These are phyloP conservation scores for Blastomyces emzantsi DNA, from an alignment of 2,329 filamentous ascomycete species.

Conservation along the genomic window DNA sequence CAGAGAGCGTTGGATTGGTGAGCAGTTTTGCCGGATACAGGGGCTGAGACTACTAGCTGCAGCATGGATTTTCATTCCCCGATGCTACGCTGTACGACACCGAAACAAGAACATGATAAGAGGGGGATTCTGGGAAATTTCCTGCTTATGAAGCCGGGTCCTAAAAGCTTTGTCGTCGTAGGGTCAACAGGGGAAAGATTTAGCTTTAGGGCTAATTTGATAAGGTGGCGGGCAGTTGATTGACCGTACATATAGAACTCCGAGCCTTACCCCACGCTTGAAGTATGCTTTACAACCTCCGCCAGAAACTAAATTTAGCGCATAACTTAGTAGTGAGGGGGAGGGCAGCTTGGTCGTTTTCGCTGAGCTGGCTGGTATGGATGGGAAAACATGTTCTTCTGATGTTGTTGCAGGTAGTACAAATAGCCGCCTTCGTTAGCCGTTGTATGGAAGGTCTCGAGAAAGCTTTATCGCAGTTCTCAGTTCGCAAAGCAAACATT, in stretches of 20 bases:
- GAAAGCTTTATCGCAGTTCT: not conserved
- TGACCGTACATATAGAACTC: not conserved
- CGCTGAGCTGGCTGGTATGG: not conserved
- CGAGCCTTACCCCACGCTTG: not conserved
- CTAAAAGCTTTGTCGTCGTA: not conserved
- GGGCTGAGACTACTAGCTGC: not conserved
- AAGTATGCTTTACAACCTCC: not conserved
- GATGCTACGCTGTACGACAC: conserved; percentile 2
- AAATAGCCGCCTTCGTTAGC: not conserved
- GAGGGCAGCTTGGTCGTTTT: too few relatives aligned
- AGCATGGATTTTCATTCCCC: not conserved
- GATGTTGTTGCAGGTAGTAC: not conserved
- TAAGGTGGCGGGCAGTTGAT: not conserved
- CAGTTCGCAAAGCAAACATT: not conserved
- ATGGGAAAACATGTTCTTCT: not conserved
- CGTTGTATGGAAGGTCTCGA: not conserved
- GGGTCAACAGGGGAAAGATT: not conserved
- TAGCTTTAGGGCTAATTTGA: not conserved
- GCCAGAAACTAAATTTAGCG: not conserved
- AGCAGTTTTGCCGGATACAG: not conserved
- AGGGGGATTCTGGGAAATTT: not conserved
- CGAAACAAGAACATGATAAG: not conserved
- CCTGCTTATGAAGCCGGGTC: not conserved
- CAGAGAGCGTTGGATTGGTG: not conserved
- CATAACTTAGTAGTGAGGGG: not conserved